Conservation (phyloP, 345 rosid genomes). For the Melaleuca quinquenervia region DNA sequence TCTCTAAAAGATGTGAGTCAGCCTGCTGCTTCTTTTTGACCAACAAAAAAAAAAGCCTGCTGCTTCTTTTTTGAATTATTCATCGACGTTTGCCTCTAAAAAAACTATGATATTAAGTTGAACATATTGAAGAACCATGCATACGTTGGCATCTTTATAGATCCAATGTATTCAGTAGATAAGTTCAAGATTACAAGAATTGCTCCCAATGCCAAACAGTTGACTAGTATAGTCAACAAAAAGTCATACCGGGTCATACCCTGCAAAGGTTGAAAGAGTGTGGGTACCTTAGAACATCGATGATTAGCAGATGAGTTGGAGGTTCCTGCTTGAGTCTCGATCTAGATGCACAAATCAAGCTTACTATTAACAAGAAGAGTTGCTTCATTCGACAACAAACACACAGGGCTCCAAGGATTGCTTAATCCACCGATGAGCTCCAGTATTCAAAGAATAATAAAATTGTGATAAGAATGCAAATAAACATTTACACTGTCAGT, state of each 20-base stretch:
- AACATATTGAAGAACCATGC: background rate
- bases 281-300: background rate
- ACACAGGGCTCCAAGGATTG: background rate
- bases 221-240: background rate
- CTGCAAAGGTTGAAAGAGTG: background rate
- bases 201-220: background rate
- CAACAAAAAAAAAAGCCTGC: too few species aligned
- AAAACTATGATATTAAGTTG: background rate
- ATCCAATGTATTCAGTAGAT: background rate
- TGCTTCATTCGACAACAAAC: background rate
- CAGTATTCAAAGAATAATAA: conserved; percentile 10
- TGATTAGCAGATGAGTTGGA: background rate
- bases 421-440: background rate
- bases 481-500: conserved; percentile 21
- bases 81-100: background rate
- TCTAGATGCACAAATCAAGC: background rate
- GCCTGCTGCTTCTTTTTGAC: background rate
- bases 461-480: background rate
- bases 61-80: background rate
- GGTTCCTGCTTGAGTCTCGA: background rate
- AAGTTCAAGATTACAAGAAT: background rate
- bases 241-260: background rate
- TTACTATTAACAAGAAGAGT: background rate
- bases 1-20: background rate
- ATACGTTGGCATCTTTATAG: background rate